Evolutionary conservation across 2,329 filamentous ascomycete genomes (phyloP).

Genomic region (Penicillium sp.): DNA sequence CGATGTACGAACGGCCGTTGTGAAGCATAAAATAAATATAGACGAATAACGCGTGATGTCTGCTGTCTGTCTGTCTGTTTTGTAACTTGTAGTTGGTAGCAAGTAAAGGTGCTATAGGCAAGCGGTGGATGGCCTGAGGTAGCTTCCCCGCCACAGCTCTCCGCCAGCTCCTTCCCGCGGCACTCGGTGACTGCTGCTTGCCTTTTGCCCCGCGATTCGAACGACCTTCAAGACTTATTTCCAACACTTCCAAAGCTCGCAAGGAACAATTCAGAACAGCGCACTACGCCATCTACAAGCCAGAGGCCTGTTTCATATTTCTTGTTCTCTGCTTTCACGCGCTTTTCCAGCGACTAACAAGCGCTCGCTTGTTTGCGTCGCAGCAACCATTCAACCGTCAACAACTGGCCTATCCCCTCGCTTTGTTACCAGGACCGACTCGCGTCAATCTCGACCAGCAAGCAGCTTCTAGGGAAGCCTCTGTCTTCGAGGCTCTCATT

Average conservation of each 20-base stretch:
- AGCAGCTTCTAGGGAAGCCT: not conserved
- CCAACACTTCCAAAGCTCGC: not conserved
- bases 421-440: not conserved
- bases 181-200: too few species aligned
- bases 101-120: too few species aligned
- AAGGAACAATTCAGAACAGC: not conserved
- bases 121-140: too few species aligned
- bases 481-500: not conserved
- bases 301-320: not conserved
- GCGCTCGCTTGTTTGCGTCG: not conserved
- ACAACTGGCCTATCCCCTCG: not conserved
- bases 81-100: too few species aligned
- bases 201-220: slow-evolving; percentile 8
- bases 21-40: not conserved
- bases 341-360: not conserved
- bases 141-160: slow-evolving; percentile 10
- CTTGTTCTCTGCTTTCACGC: not conserved
- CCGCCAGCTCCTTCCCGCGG: slow-evolving; percentile 10
- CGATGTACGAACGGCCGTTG: not conserved
- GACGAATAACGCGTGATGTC: not conserved
- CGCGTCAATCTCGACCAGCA: not conserved
- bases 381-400: not conserved
- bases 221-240: not conserved
- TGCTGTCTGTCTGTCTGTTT: too few species aligned
- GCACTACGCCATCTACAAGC: not conserved